Conservation (phyloP, 805 yeast species). For the Schwanniomyces sp. region DNA sequence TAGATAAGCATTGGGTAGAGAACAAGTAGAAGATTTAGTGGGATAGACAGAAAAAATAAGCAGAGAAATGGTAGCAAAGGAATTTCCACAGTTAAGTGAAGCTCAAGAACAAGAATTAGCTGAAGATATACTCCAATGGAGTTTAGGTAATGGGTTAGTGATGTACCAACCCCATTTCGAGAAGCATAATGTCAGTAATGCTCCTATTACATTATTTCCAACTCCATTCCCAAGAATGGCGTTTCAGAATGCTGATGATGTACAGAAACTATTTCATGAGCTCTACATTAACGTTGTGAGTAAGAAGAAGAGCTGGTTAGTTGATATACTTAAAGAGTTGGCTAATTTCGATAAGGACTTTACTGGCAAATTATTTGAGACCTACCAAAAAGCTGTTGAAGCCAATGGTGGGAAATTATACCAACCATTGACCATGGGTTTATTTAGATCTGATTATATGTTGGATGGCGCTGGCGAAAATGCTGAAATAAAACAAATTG, state of each 20-base stretch:
- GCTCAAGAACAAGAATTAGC: slow-evolving; percentile 32
- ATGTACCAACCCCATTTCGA: slow-evolving; percentile 68
- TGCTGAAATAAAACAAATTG: slow-evolving; percentile 78
- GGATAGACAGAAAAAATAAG: slow-evolving; percentile 6
- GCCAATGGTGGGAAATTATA: slow-evolving; percentile 43
- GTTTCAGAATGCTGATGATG: slow-evolving; percentile 63
- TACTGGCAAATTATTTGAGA: slow-evolving; percentile 73
- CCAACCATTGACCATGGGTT: slow-evolving; percentile 74
- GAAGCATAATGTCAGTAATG: slow-evolving; percentile 49
- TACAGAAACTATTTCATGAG: slow-evolving; percentile 70
- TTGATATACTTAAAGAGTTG: slow-evolving; percentile 51
- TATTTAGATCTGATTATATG: slow-evolving; percentile 91
- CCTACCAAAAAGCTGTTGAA: slow-evolving; percentile 50
- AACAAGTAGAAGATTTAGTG: neutral
- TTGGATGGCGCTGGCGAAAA: slow-evolving; percentile 28
- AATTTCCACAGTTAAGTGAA: slow-evolving; percentile 32
- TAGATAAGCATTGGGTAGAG: neutral
- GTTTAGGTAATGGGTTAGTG: slow-evolving; percentile 75
- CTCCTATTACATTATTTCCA: slow-evolving; percentile 90
- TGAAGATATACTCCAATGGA: slow-evolving; percentile 67
- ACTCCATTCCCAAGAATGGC: slow-evolving; percentile 77
- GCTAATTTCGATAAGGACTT: slow-evolving; percentile 68
- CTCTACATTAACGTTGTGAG: slow-evolving; percentile 69
- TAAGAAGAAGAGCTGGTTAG: slow-evolving; percentile 60
- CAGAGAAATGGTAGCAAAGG: slow-evolving; percentile 15